Evolutionary conservation across 2,329 filamentous ascomycete species (phyloP), one percentile per base, ranked within the genome.

Genomic region (Calonectria hongkongensis): DNA sequence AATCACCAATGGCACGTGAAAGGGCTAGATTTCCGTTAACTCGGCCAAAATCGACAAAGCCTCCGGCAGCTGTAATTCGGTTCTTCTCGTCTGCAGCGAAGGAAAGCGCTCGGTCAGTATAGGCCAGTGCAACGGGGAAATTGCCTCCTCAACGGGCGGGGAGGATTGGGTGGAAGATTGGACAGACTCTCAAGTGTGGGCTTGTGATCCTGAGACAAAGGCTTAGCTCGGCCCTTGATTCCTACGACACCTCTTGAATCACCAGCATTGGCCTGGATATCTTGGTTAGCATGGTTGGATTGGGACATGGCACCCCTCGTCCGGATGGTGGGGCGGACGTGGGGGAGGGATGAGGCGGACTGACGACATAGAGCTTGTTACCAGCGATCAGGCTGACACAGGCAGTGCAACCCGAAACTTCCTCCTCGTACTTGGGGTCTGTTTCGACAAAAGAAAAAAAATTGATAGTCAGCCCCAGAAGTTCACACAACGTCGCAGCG

Each of bases 161-260:
- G 54, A 9, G 30, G 30, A 33, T 33, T 33, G 30, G 30, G 30
- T 33, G 30, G 48, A 50, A 48, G 65, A 70, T 71, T 70, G 36
- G n/a, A 84, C 88, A 71, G 83, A 97, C 95, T 95, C 90, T 99
- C 97, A 79, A 98, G 98, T 85, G 98, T 96, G 50, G 97, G 97
- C 87, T 99, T 99, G 89, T 99, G 97, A 84, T 99, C 97, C 83
- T 98, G 98, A n/a, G 97, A 99, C 73, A 99, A 89, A 66, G 97
- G 97, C 88, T 98, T 99, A 78, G 97, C 97, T 81, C 97, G 92
- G 77, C 97, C 97, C 88, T 98, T 99, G 82, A 99, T 95, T 80
- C 97, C 97, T 77, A 99, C 87, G 30, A 99, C 97, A 82, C 94
- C 95, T 88, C 97, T 92, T 75, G 97, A 99, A 85, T 99, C 97